These are phyloP conservation scores for Starmerella ratchasimensis DNA, from an alignment of 805 yeast species.

Conservation along the genomic window DNA sequence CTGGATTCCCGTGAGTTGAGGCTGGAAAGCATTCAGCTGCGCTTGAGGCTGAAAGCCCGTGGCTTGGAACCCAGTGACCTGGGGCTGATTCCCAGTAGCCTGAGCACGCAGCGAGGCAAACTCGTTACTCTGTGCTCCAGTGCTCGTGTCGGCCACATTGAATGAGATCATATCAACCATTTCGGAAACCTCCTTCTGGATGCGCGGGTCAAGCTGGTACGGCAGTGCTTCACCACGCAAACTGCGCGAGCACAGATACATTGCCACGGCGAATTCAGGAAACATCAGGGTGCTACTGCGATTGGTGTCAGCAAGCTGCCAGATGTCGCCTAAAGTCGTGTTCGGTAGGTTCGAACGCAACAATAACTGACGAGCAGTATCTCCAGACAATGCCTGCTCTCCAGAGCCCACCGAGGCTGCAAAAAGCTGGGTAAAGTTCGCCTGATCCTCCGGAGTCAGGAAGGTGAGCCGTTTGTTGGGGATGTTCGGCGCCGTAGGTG, in stretches of 20 bases:
- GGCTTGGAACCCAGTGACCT: constrained; percentile 25
- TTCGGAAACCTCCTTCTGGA: constrained; percentile 72
- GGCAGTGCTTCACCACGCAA: constrained; percentile 73
- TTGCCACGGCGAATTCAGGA: constrained; percentile 87
- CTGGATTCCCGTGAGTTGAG: constrained; percentile 16
- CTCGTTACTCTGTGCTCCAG: constrained; percentile 1
- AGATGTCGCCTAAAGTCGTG: constrained; percentile 62
- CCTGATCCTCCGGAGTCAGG: constrained; percentile 72
- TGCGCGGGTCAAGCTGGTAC: constrained; percentile 49
- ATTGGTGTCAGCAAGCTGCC: constrained; percentile 84
- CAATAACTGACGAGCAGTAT: constrained; percentile 63
- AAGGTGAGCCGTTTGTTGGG: constrained; percentile 60
- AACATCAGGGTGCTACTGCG: constrained; percentile 73
- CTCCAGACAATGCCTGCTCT: constrained; percentile 41
- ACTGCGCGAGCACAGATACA: constrained; percentile 70
- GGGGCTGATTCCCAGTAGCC: constrained; percentile 24
- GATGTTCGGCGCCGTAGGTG: constrained; percentile 29
- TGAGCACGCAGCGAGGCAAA: constrained; percentile 8
- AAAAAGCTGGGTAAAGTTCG: constrained; percentile 72
- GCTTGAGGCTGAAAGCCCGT: constrained; percentile 20
- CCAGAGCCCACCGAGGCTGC: constrained; percentile 54
- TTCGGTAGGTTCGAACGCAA: constrained; percentile 69
- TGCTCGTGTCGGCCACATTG: constrained; percentile 43
- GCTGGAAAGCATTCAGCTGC: constrained; percentile 13
- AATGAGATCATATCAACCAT: constrained; percentile 82